Evolutionary conservation across 257 asterid genomes (phyloP), one percentile per base, ranked within the genome.

Genomic region (Jaltomata sinuosa): DNA sequence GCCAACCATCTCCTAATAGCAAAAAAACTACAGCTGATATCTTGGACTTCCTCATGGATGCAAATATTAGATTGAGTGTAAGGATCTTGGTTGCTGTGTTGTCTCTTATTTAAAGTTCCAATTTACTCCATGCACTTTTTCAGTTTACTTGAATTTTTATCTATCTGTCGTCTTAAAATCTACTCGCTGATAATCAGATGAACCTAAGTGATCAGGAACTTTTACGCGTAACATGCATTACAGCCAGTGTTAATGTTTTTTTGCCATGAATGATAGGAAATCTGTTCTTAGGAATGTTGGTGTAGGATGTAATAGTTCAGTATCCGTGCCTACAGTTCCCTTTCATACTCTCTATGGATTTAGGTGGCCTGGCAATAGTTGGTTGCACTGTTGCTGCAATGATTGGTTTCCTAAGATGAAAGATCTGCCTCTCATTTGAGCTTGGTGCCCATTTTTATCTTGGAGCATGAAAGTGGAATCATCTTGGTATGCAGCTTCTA

Each of bases 21-120:
- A 90, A 91, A 88, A 89, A 89, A 82, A 92, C 89, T 38, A 93
- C 97, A 11, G 96, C 90, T 52, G 94, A 91, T 74, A 84, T 94
- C 85, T 87, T 96, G 94, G 94, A 93, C 86, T 96, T 96, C 89
- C 98, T 96, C 81, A 91, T 96, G 99, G 99, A 93, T 88, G 87
- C 99, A 80, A 96, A 94, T 86, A 92, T 93, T 82, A 92, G 89
- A 92, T 87, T 93, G 79, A 94, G 98, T 84, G 99, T 96, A 94
- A 93, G 95, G 86, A n/a, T 80, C 55, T 10, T 79, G 68, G 32
- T 38, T 52, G 19, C 47, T 31, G 61, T 38, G 80, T 14, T 83
- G 32, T 42, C 32, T 52, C 47, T 83, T 83, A 19, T 32, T 27
- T 31, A 18, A 64, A 42, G 18, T 59, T 36, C 31, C 62, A 47